Evolutionary conservation across 176 grass and related monocot species (phyloP), one percentile per base, ranked within the genome.

Genomic region (Juncus inflexus): DNA sequence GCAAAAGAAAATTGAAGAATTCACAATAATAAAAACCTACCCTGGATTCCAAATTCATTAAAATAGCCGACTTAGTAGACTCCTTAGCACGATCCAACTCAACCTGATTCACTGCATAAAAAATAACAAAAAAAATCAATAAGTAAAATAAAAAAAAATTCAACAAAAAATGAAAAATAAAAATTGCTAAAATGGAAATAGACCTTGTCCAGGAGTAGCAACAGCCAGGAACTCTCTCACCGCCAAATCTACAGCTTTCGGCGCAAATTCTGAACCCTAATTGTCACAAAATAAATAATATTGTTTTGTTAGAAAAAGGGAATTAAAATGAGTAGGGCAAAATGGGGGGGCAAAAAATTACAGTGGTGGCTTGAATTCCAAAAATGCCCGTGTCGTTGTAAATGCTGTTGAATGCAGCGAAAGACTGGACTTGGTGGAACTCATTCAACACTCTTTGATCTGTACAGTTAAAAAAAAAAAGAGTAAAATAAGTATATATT

Each of bases 311-410:
- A 3, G 4, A 12, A 19, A 15, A 40, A 55, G 38, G 14, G 66
- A 9, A 69, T 16, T 55, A n/a, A 66, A 40, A 35, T 13, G 54
- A 37, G 47, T 9, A 69, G 10, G 52, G 14, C 28, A 54, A 11
- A 55, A 72, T n/a, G n/a, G 63, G 55, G 57, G 15, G 64, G 61
- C 51, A 74, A 9, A 9, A 15, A 65, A 88, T 86, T 84, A 99
- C 94, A 75, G 83, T 92, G 47, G 80, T 89, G 80, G 94, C 65
- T 79, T 90, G 86, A 39, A 99, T 94, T 75, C 95, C 95, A 76
- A 99, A 99, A 75, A 99, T 75, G 70, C 94, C 85, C 55, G 85
- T 92, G 43, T 84, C 69, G 61, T 85, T 99, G 78, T 99, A 90
- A 52, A 99, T 62, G 71, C 87, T 70, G 42, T 78, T 90, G 69